phyloP scores from a whole-genome alignment of 306 rosid genomes.

The Quillaja saponaria region DNA sequence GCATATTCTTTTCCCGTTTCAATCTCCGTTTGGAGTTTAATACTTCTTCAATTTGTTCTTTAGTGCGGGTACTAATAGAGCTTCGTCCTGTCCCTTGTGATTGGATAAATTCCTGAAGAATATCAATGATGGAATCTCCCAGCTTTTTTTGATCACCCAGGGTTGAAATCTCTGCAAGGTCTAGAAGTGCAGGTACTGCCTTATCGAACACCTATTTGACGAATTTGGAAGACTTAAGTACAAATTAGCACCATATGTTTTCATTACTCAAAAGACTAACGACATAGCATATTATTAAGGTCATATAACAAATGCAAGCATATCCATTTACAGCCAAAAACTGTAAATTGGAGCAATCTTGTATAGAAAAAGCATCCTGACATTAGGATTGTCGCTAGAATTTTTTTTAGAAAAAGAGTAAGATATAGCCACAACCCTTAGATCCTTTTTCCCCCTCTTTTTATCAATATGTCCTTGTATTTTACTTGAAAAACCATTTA shows the following conservation, averaged over 20 bases:
- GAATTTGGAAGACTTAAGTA: conserved; percentile 12
- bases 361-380: not conserved
- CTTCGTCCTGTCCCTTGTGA: conserved; percentile 75
- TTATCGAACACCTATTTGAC: conserved; percentile 72
- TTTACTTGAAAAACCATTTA: conserved; percentile 1
- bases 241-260: conserved; percentile 10
- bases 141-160: conserved; percentile 91
- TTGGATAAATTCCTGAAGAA: conserved; percentile 86
- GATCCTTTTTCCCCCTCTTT: conserved; percentile 20
- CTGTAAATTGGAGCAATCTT: conserved; percentile 11
- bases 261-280: conserved; percentile 15
- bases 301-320: conserved; percentile 16
- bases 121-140: conserved; percentile 78
- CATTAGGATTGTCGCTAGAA: conserved; percentile 8
- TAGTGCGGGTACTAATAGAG: conserved; percentile 53
- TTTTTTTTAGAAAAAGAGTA: conserved; percentile 17
- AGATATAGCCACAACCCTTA: conserved; percentile 15
- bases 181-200: conserved; percentile 85
- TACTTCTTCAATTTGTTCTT: conserved; percentile 87
- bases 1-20: conserved; percentile 94
- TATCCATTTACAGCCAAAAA: not conserved
- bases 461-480: conserved; percentile 17
- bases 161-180: conserved; percentile 85
- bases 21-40: conserved; percentile 73
- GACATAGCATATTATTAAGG: conserved; percentile 10